These are phyloP conservation scores for Gomphus bonarii DNA, from an alignment of 1,284 basidiomycete genomes.

Conservation along the genomic window DNA sequence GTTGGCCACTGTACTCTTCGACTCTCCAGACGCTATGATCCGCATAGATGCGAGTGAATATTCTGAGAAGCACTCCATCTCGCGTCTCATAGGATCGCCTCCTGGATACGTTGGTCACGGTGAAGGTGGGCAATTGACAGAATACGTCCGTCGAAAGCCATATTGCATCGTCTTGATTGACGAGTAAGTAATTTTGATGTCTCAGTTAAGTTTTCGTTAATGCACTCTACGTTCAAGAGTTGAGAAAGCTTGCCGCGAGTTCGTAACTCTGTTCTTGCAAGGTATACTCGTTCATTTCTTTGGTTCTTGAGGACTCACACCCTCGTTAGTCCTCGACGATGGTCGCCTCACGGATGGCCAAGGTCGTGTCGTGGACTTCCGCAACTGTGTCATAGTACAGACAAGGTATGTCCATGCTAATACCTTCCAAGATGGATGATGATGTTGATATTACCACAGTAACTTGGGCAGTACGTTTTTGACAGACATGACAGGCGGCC, in stretches of 20 bases:
- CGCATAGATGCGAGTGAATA: constrained; percentile 90
- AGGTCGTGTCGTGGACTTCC: constrained; percentile 68
- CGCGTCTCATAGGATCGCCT: constrained; percentile 83
- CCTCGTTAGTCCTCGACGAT: constrained; percentile 71
- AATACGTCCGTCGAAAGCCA: constrained; percentile 83
- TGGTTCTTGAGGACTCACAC: neutral
- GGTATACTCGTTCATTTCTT: neutral
- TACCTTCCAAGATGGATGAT: neutral
- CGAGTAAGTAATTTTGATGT: constrained; percentile 28
- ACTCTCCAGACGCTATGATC: constrained; percentile 85
- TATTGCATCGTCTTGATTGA: constrained; percentile 77
- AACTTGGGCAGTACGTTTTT: constrained; percentile 79
- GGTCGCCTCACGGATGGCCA: constrained; percentile 89
- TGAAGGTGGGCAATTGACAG: constrained; percentile 83
- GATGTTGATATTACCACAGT: constrained; percentile 61
- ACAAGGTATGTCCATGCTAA: neutral
- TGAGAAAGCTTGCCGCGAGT: constrained; percentile 85
- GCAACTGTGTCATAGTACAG: constrained; percentile 69
- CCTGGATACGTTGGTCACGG: constrained; percentile 92
- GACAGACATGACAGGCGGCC: constrained; percentile 68
- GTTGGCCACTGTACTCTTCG: constrained; percentile 83
- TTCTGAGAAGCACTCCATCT: constrained; percentile 88
- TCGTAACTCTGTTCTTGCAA: constrained; percentile 88
- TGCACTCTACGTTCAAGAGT: constrained; percentile 37
- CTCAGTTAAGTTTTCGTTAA: constrained; percentile 9